These are phyloP conservation scores for Aureobasidium subglaciale DNA, from an alignment of 2,329 filamentous ascomycete species.

Conservation along the genomic window DNA sequence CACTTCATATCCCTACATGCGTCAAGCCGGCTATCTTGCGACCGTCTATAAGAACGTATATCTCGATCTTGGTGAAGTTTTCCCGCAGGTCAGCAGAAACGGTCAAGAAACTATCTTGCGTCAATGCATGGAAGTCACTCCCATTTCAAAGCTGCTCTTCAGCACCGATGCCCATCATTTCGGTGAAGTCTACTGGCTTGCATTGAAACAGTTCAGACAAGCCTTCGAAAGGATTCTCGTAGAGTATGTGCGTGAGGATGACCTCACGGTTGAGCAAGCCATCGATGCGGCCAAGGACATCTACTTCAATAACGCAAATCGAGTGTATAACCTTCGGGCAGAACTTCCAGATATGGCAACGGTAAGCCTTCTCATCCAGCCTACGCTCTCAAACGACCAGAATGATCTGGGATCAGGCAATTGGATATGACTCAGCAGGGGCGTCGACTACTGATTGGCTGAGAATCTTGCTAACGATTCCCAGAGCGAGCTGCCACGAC, in stretches of 20 bases:
- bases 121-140: slow-evolving; percentile 68
- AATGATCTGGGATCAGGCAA: neutral
- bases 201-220: slow-evolving; percentile 64
- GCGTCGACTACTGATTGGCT: neutral
- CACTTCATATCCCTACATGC: slow-evolving; percentile 72
- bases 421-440: neutral
- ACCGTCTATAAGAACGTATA: slow-evolving; percentile 73
- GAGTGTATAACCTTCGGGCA: slow-evolving; percentile 56
- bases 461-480: neutral
- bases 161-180: slow-evolving; percentile 76
- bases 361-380: neutral
- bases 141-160: slow-evolving; percentile 69
- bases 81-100: slow-evolving; percentile 68
- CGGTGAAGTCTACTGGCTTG: slow-evolving; percentile 69
- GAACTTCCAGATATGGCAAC: slow-evolving; percentile 30
- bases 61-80: slow-evolving; percentile 75
- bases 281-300: slow-evolving; percentile 58
- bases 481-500: neutral
- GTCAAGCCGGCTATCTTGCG: slow-evolving; percentile 71
- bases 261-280: slow-evolving; percentile 56
- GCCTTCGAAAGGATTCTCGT: slow-evolving; percentile 61
- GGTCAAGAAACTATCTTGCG: slow-evolving; percentile 66
- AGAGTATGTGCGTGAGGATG: slow-evolving; percentile 58
- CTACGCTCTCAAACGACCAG: neutral
- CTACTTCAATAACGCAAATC: slow-evolving; percentile 70